Evolutionary conservation across 768 basidiomycete genomes (phyloP), one percentile per base, ranked within the genome.

Genomic region (Paxillus involutus): DNA sequence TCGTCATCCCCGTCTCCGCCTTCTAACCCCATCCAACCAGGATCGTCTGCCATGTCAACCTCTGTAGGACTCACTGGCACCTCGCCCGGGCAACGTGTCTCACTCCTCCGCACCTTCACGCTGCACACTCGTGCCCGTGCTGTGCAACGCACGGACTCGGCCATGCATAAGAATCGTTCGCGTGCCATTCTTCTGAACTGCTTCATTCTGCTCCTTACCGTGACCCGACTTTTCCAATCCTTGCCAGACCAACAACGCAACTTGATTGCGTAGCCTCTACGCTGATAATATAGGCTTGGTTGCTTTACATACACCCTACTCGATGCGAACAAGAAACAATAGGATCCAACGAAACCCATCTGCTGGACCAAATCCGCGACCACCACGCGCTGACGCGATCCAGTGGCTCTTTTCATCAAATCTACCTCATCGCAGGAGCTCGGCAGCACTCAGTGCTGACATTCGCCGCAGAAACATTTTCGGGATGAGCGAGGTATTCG

Each of bases 371-470:
- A 63, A 39, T 45, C 51, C 69, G 51, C 68, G 71, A 56, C 37
- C 71, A 44, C 66, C 61, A 52, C 69, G 71, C 59, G 32, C 63
- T 66, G 65, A 65, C 53, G 77, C 84, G 53, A 69, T 88, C 47
- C 86, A 89, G 57, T 89, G 88, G 88, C 75, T 89, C 51, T 89
- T 88, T 68, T 79, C 86, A 60, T 85, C 80, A 59, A 89, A 88
- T 67, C 82, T 89, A 46, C 85, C 87, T 48, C 66, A 69, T 59
- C 80, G 85, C 41, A 75, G 80, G 61, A 77, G 85, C 58, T 78
- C 79, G 54, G 85, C 84, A 17, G 80, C 77, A 47, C 71, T 86
- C 54, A 81, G 83, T 17, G 67, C 76, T 39, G 84, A 86, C 64
- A 72, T 82, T 46, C 82, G 82, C 64, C 85, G 83, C 63, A 78